phyloP scores from a whole-genome alignment of 148 eudicot species.

The Diospyros kaki region DNA sequence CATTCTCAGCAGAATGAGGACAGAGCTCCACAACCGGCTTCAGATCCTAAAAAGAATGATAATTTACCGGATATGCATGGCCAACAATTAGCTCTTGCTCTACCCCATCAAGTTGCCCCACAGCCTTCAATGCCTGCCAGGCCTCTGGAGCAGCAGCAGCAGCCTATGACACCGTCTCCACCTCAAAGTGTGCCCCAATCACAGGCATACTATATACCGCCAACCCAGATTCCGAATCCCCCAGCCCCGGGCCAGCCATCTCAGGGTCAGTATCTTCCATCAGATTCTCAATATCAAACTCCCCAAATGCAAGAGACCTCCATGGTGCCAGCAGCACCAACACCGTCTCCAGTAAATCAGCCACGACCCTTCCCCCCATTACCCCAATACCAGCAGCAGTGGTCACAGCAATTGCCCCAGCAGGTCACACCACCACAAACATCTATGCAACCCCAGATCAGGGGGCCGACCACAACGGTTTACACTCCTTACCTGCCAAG shows the following conservation, averaged over 20 bases:
- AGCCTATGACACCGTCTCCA: slow-evolving; percentile 39
- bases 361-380: slow-evolving; percentile 43
- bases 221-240: slow-evolving; percentile 42
- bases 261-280: slow-evolving; percentile 50
- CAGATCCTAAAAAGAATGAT: slow-evolving; percentile 53
- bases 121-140: slow-evolving; percentile 42
- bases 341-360: slow-evolving; percentile 59
- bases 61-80: slow-evolving; percentile 49
- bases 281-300: slow-evolving; percentile 45
- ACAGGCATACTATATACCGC: slow-evolving; percentile 53
- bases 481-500: slow-evolving; percentile 60
- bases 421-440: slow-evolving; percentile 43
- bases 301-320: slow-evolving; percentile 35
- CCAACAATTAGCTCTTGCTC: slow-evolving; percentile 77
- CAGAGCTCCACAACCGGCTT: slow-evolving; percentile 38
- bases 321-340: slow-evolving; percentile 37
- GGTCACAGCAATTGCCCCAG: slow-evolving; percentile 59
- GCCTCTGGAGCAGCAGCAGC: slow-evolving; percentile 33
- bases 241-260: slow-evolving; percentile 43
- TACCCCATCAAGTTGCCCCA: slow-evolving; percentile 55
- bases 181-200: slow-evolving; percentile 41
- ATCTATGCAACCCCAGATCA: slow-evolving; percentile 46
- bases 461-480: slow-evolving; percentile 47
- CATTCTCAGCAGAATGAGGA: slow-evolving; percentile 54
- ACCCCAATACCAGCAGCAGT: slow-evolving; percentile 71